phyloP scores from a whole-genome alignment of 805 yeast species.

The Ogataea naganishii region DNA sequence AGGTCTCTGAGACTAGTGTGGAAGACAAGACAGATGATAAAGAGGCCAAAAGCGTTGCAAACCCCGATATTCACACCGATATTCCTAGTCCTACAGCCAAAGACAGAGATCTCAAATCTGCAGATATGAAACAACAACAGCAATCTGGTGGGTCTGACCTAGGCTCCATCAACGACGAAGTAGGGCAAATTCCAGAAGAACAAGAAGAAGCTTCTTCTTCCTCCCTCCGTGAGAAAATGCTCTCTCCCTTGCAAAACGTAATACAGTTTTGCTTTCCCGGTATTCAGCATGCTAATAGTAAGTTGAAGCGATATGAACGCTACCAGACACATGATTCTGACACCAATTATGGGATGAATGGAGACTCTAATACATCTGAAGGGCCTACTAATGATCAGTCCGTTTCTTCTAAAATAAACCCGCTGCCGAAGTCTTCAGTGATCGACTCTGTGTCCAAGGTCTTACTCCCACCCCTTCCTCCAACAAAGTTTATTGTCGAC shows the following conservation, averaged over 20 bases:
- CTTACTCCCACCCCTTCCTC: slow-evolving; percentile 74
- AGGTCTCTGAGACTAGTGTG: slow-evolving; percentile 3
- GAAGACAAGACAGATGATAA: slow-evolving; percentile 8
- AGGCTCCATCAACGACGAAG: slow-evolving; percentile 6
- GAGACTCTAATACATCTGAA: slow-evolving; percentile 8
- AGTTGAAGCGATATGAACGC: slow-evolving; percentile 15
- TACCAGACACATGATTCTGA: slow-evolving; percentile 19
- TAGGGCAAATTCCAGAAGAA: slow-evolving; percentile 23
- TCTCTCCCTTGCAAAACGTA: slow-evolving; percentile 36
- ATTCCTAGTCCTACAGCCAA: neutral
- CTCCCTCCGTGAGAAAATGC: slow-evolving; percentile 13
- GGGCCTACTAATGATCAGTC: slow-evolving; percentile 8
- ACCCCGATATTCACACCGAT: neutral
- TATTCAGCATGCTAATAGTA: slow-evolving; percentile 11
- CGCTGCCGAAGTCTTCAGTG: slow-evolving; percentile 66
- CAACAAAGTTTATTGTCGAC: slow-evolving; percentile 53
- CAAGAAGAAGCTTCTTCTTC: slow-evolving; percentile 6
- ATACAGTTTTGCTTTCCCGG: slow-evolving; percentile 32
- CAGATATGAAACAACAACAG: neutral
- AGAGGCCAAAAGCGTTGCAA: slow-evolving; percentile 1
- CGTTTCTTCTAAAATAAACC: slow-evolving; percentile 7
- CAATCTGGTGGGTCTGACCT: neutral
- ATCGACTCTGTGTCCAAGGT: slow-evolving; percentile 71
- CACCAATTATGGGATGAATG: too few species aligned
- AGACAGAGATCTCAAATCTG: too few species aligned